A percentile compares a stretch with the other conserved stretches of the same genome.
Evolutionary conservation across 345 rosid species (phyloP).

Genomic region (Gossypium anomalum): DNA sequence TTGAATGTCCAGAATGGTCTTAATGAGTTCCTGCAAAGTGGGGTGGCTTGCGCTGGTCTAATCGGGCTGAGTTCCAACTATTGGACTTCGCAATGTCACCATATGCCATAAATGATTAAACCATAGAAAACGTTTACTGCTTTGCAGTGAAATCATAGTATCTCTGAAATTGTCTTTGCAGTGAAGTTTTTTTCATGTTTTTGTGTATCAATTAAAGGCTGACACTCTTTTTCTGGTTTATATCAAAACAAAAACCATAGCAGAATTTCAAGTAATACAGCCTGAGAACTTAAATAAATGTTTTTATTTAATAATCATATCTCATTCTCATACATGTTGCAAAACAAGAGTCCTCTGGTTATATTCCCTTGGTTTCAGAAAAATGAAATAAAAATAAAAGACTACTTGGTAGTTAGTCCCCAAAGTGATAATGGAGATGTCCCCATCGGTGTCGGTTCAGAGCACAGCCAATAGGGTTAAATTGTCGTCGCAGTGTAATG

Average conservation of each 20-base stretch:
- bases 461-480: constrained; percentile 19
- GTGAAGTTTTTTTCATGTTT: not conserved
- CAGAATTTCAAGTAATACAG: not conserved
- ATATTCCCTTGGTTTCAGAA: not conserved
- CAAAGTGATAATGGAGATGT: constrained; percentile 19
- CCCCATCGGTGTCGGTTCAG: constrained; percentile 36
- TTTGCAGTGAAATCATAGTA: not conserved
- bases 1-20: no score
- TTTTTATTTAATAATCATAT: not conserved
- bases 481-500: constrained; percentile 3
- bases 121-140: no score
- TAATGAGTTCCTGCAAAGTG: no score
- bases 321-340: not conserved
- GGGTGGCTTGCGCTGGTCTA: no score
- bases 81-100: no score
- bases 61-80: no score
- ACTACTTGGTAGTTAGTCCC: not conserved
- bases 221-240: not conserved
- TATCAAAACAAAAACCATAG: not conserved
- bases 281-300: not conserved
- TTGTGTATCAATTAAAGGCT: not conserved
- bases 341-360: not conserved
- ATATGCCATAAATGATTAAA: no score
- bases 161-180: not conserved
- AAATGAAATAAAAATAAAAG: no score